These are phyloP conservation scores for Wallacemonas collosoma DNA, from an alignment of 208 protist species.

Conservation along the genomic window DNA sequence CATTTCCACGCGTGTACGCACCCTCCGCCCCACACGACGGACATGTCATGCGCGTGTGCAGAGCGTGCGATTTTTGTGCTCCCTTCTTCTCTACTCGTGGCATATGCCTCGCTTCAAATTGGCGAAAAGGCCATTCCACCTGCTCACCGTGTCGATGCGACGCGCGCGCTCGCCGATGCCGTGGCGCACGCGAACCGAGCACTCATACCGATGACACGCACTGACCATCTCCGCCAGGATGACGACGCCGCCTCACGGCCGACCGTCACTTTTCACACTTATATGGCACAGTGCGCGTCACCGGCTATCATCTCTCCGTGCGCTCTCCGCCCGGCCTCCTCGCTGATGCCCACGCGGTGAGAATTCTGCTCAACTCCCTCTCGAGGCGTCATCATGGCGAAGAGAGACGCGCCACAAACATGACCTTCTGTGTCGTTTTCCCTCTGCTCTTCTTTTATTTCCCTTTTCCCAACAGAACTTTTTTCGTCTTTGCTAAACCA, in stretches of 20 bases:
- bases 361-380: too few species aligned
- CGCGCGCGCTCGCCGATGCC: background rate
- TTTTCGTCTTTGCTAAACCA: background rate
- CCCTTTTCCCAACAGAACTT: too few species aligned
- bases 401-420: too few species aligned
- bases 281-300: too few species aligned
- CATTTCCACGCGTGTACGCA: too few species aligned
- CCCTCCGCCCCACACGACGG: background rate
- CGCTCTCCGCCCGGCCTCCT: too few species aligned
- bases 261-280: too few species aligned
- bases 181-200: background rate
- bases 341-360: too few species aligned
- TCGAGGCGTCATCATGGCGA: too few species aligned
- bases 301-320: too few species aligned
- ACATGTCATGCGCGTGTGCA: background rate
- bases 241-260: too few species aligned
- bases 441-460: background rate
- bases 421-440: background rate
- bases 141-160: background rate
- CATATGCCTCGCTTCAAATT: background rate
- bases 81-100: background rate
- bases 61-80: conserved; percentile 10
- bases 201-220: background rate
- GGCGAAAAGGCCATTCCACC: conserved; percentile 6
- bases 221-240: background rate